phyloP scores from a whole-genome alignment of 768 basidiomycete genomes.

The Leccinum longicurvipes region DNA sequence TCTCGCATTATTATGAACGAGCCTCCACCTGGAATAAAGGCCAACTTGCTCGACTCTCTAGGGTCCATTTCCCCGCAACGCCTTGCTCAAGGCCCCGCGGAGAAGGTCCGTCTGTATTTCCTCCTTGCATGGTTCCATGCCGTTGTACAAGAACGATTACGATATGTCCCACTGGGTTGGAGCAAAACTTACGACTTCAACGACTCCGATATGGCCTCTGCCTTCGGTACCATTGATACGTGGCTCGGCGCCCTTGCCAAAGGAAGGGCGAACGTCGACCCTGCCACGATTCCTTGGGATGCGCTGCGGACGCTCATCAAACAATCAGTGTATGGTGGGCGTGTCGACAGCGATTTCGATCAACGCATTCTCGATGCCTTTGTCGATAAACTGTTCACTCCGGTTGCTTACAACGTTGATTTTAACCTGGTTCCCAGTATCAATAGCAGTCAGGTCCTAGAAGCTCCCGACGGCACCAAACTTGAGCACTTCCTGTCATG shows the following conservation, averaged over 20 bases:
- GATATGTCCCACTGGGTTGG: conserved; percentile 96
- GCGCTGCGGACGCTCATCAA: conserved; percentile 92
- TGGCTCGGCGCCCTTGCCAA: conserved; percentile 82
- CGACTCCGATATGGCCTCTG: conserved; percentile 95
- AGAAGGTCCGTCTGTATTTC: conserved; percentile 93
- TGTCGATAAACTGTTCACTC: conserved; percentile 85
- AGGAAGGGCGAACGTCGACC: conserved; percentile 90
- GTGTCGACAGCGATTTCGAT: conserved; percentile 94
- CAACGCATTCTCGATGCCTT: conserved; percentile 91
- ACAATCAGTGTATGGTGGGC: conserved; percentile 93
- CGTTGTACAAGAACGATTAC: conserved; percentile 92
- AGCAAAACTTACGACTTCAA: conserved; percentile 98
- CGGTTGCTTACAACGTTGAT: conserved; percentile 87
- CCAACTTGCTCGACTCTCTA: conserved; percentile 90
- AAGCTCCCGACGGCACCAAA: conserved; percentile 88
- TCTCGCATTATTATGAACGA: conserved; percentile 99
- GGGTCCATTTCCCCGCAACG: conserved; percentile 67
- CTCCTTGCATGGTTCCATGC: conserved; percentile 99
- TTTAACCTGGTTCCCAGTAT: conserved; percentile 80
- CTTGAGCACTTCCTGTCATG: conserved; percentile 88
- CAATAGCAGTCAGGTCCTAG: conserved; percentile 53
- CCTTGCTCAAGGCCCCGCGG: conserved; percentile 81
- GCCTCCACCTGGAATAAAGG: conserved; percentile 94
- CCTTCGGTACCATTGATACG: conserved; percentile 86
- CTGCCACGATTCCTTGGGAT: conserved; percentile 89